A percentile compares a stretch with the other conserved stretches of the same genome.
These are phyloP conservation scores for Sporothrix dimorphospora DNA, from an alignment of 2,329 filamentous ascomycete species.

Conservation along the genomic window DNA sequence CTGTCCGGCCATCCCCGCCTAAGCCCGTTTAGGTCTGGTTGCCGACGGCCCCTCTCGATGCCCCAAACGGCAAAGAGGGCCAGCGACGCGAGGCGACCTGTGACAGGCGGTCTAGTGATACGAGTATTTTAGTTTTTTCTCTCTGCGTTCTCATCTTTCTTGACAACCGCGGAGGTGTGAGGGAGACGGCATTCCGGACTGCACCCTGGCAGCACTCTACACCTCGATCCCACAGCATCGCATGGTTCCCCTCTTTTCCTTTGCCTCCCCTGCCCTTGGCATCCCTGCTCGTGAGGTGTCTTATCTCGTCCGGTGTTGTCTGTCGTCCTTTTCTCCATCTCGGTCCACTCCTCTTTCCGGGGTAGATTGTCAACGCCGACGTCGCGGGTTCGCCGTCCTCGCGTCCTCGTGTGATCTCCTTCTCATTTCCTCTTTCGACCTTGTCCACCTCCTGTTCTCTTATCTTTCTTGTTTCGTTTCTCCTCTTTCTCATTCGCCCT, in stretches of 20 bases:
- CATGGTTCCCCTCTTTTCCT: slow-evolving; percentile 15
- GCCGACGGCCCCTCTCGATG: slow-evolving; percentile 18
- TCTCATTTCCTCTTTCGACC: neutral
- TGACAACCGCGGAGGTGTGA: neutral
- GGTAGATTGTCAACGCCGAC: slow-evolving; percentile 1
- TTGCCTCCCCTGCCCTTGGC: neutral
- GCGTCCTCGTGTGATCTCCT: neutral
- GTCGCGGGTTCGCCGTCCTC: slow-evolving; percentile 10
- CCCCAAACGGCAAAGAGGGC: too few relatives aligned
- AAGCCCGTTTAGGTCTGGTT: slow-evolving; percentile 22
- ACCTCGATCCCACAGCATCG: neutral
- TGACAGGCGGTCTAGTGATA: neutral
- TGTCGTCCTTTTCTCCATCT: neutral
- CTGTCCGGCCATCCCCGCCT: neutral
- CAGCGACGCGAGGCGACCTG: neutral
- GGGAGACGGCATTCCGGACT: neutral
- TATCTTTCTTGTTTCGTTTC: neutral
- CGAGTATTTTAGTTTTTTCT: neutral
- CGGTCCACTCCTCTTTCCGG: neutral
- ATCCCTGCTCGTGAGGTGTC: neutral
- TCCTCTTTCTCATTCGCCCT: neutral
- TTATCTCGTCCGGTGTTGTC: neutral
- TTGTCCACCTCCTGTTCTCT: neutral
- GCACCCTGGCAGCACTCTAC: neutral
- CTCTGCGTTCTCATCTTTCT: neutral